A percentile compares a stretch with the other conserved stretches of the same genome.
phyloP scores from a whole-genome alignment of 371 early-diverging fungal genomes.

The Mortierella sp. region DNA sequence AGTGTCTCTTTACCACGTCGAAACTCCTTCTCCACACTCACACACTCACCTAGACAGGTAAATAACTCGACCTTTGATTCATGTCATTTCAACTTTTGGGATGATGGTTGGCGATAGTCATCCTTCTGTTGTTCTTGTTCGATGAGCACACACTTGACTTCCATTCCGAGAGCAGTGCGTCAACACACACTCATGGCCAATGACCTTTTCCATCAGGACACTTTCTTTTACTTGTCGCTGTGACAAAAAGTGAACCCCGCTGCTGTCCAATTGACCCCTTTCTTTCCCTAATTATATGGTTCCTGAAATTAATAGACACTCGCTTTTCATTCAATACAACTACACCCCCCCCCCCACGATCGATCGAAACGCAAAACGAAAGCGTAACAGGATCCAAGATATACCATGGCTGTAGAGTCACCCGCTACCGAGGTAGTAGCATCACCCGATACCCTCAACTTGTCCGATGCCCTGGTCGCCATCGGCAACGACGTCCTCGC shows the following conservation, averaged over 20 bases:
- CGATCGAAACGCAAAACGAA: background rate
- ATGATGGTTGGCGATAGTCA: slow-evolving; percentile 11
- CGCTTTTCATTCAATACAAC: no score
- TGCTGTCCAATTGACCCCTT: slow-evolving; percentile 2
- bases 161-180: background rate
- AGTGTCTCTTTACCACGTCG: slow-evolving; percentile 4
- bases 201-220: background rate
- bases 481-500: slow-evolving; percentile 51
- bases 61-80: background rate
- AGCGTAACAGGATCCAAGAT: background rate
- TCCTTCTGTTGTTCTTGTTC: background rate
- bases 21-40: slow-evolving; percentile 2
- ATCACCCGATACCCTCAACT: slow-evolving; percentile 6
- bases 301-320: slow-evolving; percentile 2
- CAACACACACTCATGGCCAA: background rate
- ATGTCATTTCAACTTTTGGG: background rate
- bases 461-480: slow-evolving; percentile 47
- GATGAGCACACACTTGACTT: background rate
- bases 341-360: background rate
- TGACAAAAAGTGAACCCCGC: background rate
- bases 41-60: background rate
- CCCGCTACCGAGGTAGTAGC: background rate
- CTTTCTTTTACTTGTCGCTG: background rate
- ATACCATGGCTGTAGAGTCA: background rate
- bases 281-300: background rate